Conservation (phyloP, 805 yeast species). For the Pichia thaimueangensis region DNA sequence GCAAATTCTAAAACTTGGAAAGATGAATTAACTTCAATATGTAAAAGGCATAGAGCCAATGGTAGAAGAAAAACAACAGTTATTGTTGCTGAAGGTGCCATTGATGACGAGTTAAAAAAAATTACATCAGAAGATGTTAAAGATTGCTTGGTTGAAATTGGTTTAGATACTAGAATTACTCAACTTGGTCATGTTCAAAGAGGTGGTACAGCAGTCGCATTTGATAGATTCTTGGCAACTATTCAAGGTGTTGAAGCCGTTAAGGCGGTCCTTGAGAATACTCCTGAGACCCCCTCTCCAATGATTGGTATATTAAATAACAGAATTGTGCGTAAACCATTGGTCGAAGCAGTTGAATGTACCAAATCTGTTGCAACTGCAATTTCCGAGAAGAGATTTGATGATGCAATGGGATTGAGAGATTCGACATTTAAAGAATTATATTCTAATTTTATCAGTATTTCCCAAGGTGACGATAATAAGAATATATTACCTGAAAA, state of each 20-base stretch:
- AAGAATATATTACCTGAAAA: constrained; percentile 52
- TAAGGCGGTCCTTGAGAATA: constrained; percentile 79
- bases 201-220: constrained; percentile 98
- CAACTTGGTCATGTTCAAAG: constrained; percentile 97
- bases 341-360: constrained; percentile 82
- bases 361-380: constrained; percentile 91
- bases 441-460: constrained; percentile 62
- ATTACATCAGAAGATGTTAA: constrained; percentile 77
- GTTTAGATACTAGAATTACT: constrained; percentile 91
- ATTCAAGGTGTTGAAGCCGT: constrained; percentile 98
- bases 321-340: constrained; percentile 74
- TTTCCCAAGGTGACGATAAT: constrained; percentile 68
- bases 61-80: constrained; percentile 95
- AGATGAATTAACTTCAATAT: constrained; percentile 68
- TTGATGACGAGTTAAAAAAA: constrained; percentile 72
- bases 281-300: constrained; percentile 91
- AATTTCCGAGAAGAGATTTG: constrained; percentile 71
- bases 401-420: constrained; percentile 78
- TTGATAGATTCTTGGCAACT: constrained; percentile 85
- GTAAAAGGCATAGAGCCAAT: constrained; percentile 68
- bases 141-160: constrained; percentile 73
- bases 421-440: constrained; percentile 85
- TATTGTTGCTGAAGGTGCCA: constrained; percentile 97
- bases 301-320: constrained; percentile 88
- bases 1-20: constrained; percentile 71